Percentiles rank a stretch among this genome's conserved stretches.
phyloP scores from a whole-genome alignment of 495 filamentous ascomycete genomes.

The Aspergillus baeticus region DNA sequence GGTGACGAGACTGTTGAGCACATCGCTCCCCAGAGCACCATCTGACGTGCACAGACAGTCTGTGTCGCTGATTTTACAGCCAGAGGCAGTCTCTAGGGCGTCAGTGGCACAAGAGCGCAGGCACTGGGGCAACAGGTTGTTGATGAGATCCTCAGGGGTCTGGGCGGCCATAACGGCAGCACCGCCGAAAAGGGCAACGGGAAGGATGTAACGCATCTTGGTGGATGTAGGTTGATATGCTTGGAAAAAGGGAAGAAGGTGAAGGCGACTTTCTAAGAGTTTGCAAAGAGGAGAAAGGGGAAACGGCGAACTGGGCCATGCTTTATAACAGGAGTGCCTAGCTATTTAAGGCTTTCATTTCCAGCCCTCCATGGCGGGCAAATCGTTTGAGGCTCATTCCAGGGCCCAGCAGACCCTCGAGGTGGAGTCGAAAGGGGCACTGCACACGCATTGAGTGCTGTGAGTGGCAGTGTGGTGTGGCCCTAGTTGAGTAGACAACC shows the following conservation, averaged over 20 bases:
- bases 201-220: constrained; percentile 8
- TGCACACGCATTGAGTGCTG: neutral
- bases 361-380: neutral
- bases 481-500: neutral
- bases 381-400: neutral
- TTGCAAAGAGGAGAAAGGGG: neutral
- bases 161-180: neutral
- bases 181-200: neutral
- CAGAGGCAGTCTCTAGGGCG: neutral
- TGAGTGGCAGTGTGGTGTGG: too few relatives aligned
- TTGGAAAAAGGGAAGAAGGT: neutral
- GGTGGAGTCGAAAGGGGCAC: neutral
- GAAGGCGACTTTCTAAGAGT: neutral
- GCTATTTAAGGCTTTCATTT: neutral
- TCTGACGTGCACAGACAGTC: neutral
- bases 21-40: neutral
- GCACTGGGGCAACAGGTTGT: neutral
- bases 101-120: neutral
- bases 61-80: neutral
- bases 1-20: neutral
- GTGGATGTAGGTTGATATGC: neutral
- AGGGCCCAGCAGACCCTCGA: neutral
- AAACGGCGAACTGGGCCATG: neutral
- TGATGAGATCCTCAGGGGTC: neutral
- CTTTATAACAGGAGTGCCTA: neutral